Percentiles rank a stretch among this genome's conserved stretches.
Evolutionary conservation across 2,329 filamentous ascomycete species (phyloP).

Genomic region (Elsinoe necatrix): DNA sequence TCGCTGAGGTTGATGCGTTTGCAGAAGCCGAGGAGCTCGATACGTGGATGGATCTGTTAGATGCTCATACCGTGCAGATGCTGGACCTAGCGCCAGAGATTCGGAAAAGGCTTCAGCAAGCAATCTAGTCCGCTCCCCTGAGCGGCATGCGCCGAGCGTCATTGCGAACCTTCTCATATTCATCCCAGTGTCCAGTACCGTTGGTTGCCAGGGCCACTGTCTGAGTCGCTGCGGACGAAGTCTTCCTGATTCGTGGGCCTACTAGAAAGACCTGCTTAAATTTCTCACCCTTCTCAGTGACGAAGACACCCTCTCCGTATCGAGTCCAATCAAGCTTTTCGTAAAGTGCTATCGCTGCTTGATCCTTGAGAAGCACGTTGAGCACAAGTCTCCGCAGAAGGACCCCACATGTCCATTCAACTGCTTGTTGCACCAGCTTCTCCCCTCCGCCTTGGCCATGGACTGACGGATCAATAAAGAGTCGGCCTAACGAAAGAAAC

Average conservation of each 20-base stretch:
- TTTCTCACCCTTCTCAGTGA: background rate
- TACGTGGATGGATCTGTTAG: background rate
- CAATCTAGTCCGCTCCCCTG: background rate
- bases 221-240: background rate
- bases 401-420: slow-evolving; percentile 15
- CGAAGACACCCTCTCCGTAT: slow-evolving; percentile 16
- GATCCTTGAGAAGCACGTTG: slow-evolving; percentile 23
- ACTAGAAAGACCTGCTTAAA: slow-evolving; percentile 1
- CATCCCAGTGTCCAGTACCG: background rate
- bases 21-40: background rate
- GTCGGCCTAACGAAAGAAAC: slow-evolving; percentile 23
- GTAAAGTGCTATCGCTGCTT: slow-evolving; percentile 23
- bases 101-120: background rate
- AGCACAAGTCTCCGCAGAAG: slow-evolving; percentile 18
- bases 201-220: background rate
- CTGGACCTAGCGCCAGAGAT: background rate
- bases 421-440: slow-evolving; percentile 19
- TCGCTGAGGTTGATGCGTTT: background rate
- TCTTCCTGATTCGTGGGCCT: background rate
- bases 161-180: background rate
- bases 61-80: background rate
- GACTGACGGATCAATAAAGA: slow-evolving; percentile 23
- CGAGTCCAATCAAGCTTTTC: slow-evolving; percentile 21
- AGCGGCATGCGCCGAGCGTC: background rate
- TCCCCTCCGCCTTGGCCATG: slow-evolving; percentile 20